Base-by-base conservation (phyloP, 441 rosid genomes). In the Erodium trifolium region DNA sequence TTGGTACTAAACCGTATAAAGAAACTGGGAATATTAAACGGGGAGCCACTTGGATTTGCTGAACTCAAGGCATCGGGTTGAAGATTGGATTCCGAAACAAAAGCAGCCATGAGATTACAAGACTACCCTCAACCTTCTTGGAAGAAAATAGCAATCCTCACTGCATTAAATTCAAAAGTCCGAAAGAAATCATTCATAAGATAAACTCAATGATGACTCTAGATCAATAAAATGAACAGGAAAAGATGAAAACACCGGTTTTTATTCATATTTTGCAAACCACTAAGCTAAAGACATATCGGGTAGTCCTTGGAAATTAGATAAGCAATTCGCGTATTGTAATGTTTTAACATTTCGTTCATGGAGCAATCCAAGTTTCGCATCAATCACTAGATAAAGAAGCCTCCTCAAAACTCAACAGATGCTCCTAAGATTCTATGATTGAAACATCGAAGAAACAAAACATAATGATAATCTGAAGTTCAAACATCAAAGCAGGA, bases 21-120 rank as follows among this genome's bases (percentile, higher is more conserved):
- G 31, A 63, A 78, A 69, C 79, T 77, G 47, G 81, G 78, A 73
- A 81, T 68, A 63, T 82, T 71, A 66, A 78, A 80, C 55, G 81
- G 66, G 0, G 86, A 74, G 66, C 82, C 73, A 71, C 79, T 78
- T 63, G 74, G 72, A 71, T 67, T 77, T 76, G 73, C 77, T 62
- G 51, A 73, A 51, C 82, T 73, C 70, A 80, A 73, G 63, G 65
- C 72, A 73, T 79, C 79, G 39, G 78, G 74, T 9, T 75, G 77
- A 49, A 67, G 18, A 71, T 62, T 11, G 67, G 75, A 75, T 45
- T 73, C 82, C 35, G 78, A 74, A 62, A 71, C 73, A 39, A 78
- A 74, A 79, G 71, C 77, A 43, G 83, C 83, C 87, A 80, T 83
- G 66, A 12, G 11, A 43, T 53, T 17, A 5, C 18, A 53, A 17